Percentiles rank a stretch among this genome's conserved stretches.
phyloP scores from a whole-genome alignment of 495 filamentous ascomycete genomes.

The Tuber borchii region DNA sequence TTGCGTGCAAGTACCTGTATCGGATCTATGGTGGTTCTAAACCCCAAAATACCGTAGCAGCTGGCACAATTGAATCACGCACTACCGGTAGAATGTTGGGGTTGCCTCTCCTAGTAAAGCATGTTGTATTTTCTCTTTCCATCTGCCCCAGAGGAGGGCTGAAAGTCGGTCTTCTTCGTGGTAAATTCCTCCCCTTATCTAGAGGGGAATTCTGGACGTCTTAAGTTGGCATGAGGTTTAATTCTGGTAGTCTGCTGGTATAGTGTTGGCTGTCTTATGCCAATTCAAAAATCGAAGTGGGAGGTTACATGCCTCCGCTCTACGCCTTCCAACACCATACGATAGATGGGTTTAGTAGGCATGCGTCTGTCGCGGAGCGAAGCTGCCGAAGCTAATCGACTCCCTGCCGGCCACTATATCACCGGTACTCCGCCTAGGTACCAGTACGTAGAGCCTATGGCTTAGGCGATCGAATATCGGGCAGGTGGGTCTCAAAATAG shows the following conservation, averaged over 20 bases:
- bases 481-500: background rate
- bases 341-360: background rate
- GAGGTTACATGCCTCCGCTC: background rate
- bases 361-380: background rate
- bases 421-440: background rate
- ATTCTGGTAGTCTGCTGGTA: background rate
- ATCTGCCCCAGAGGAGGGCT: background rate
- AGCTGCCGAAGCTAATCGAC: background rate
- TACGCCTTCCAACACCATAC: background rate
- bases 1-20: background rate
- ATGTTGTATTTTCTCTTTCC: background rate
- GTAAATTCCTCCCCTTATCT: background rate
- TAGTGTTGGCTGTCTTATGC: background rate
- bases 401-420: background rate
- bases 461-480: background rate
- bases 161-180: background rate
- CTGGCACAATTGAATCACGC: background rate
- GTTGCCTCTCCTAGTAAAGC: background rate
- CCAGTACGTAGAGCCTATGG: background rate
- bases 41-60: background rate
- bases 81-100: background rate
- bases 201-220: background rate
- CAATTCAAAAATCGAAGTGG: background rate
- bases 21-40: background rate
- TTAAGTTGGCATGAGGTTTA: background rate